Percentiles rank a stretch among this genome's conserved stretches.
phyloP scores from a whole-genome alignment of 2,329 filamentous ascomycete genomes.

The Ophioceras dolichostomum region DNA sequence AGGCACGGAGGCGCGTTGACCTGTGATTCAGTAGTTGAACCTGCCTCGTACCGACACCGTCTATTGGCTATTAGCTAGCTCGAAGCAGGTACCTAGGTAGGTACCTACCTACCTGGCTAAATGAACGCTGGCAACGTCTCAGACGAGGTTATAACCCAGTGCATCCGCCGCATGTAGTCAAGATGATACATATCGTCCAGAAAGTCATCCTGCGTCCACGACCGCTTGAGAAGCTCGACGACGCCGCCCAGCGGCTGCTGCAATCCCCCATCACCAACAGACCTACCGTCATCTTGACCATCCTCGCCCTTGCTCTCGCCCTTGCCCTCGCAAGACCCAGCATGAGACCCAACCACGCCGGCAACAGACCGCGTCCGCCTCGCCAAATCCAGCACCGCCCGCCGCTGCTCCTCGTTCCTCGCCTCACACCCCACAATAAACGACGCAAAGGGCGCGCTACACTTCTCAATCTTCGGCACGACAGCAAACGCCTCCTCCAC shows the following conservation, averaged over 20 bases:
- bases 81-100: too few species aligned
- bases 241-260: not conserved
- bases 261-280: too few species aligned
- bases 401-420: constrained; percentile 3
- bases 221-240: constrained; percentile 1
- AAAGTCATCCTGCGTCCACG: constrained; percentile 7
- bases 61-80: too few species aligned
- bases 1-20: too few species aligned
- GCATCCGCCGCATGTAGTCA: constrained; percentile 7
- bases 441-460: constrained; percentile 1
- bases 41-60: too few species aligned
- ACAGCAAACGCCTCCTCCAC: constrained; percentile 1
- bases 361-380: not conserved
- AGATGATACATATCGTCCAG: constrained; percentile 3
- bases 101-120: too few species aligned
- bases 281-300: too few species aligned
- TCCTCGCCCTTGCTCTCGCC: too few species aligned
- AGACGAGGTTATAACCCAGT: constrained; percentile 5
- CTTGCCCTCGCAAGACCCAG: too few species aligned
- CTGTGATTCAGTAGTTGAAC: too few species aligned
- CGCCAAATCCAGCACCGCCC: constrained; percentile 3
- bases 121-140: constrained; percentile 4
- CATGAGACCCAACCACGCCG: not conserved
- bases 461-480: not conserved
- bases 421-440: constrained; percentile 6